Conservation (phyloP, 2,329 filamentous ascomycete species). For the Sporothrix schenckii region DNA sequence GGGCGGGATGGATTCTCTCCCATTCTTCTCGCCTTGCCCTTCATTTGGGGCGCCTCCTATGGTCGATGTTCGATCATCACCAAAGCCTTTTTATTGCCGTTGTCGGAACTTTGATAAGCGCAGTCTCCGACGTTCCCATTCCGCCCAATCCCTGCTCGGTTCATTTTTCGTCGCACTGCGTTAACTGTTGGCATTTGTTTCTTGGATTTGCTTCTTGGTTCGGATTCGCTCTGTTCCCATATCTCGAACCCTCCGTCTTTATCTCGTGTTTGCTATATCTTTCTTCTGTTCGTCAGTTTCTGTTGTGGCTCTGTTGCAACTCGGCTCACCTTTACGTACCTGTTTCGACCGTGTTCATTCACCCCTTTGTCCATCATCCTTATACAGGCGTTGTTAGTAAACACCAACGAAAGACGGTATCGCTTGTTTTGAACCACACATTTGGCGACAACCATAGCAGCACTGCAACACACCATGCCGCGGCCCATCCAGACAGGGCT, state of each 20-base stretch:
- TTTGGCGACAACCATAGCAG: neutral
- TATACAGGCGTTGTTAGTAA: neutral
- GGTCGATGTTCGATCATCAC: too few species aligned
- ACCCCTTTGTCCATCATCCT: neutral
- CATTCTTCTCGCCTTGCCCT: neutral
- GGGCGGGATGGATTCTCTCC: neutral
- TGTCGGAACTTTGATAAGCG: neutral
- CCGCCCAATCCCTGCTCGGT: neutral
- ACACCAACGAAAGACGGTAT: neutral
- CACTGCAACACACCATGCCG: slow-evolving; percentile 9
- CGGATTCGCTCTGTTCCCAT: neutral
- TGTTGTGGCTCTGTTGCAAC: neutral
- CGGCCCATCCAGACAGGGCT: neutral
- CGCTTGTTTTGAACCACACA: neutral
- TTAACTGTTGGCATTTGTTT: slow-evolving; percentile 3
- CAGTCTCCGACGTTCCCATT: neutral
- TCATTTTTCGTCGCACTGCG: neutral
- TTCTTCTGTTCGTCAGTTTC: neutral
- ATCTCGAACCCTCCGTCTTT: neutral
- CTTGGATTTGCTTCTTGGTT: neutral
- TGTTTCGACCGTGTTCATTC: neutral
- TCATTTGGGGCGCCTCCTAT: too few species aligned
- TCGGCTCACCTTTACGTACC: neutral
- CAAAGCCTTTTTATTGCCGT: neutral
- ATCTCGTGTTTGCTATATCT: neutral